A percentile compares a stretch with the other conserved stretches of the same genome.
Evolutionary conservation across 345 rosid species (phyloP).

Genomic region (Viola odorata): DNA sequence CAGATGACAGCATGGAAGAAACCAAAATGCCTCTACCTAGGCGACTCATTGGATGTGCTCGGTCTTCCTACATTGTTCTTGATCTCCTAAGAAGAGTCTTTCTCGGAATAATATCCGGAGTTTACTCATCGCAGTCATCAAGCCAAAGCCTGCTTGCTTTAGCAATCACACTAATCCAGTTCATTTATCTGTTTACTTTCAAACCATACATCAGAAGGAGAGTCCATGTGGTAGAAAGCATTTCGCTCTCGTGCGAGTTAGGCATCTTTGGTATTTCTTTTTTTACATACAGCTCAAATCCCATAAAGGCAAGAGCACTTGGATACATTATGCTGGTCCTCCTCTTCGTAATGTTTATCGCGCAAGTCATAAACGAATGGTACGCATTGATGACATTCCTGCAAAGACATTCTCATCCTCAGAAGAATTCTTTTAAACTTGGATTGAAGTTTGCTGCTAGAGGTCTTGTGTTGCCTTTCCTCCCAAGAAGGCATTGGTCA

Average conservation of each 20-base stretch:
- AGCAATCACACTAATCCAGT: constrained; percentile 35
- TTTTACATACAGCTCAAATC: constrained; percentile 17
- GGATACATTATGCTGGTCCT: constrained; percentile 40
- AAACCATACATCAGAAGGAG: constrained; percentile 39
- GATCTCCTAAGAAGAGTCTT: constrained; percentile 41
- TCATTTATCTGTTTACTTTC: constrained; percentile 27
- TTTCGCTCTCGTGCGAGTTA: constrained; percentile 38
- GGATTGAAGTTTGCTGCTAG: constrained; percentile 36
- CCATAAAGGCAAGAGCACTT: constrained; percentile 11
- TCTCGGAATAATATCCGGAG: constrained; percentile 39
- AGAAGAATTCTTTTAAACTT: constrained; percentile 26
- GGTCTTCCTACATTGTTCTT: constrained; percentile 39
- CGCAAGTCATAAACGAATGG: constrained; percentile 46
- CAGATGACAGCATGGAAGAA: constrained; percentile 43
- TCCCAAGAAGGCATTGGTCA: constrained; percentile 40
- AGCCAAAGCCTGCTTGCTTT: constrained; percentile 36
- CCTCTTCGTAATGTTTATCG: constrained; percentile 35
- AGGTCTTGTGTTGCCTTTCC: constrained; percentile 45
- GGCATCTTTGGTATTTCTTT: constrained; percentile 33
- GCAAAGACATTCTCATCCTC: constrained; percentile 29
- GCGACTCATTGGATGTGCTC: constrained; percentile 37
- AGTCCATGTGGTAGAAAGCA: constrained; percentile 37
- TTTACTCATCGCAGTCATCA: constrained; percentile 19
- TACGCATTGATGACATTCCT: constrained; percentile 31
- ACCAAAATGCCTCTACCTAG: constrained; percentile 15